Base-by-base conservation (phyloP, 331 rosid species). In the Spiraea crenata region DNA sequence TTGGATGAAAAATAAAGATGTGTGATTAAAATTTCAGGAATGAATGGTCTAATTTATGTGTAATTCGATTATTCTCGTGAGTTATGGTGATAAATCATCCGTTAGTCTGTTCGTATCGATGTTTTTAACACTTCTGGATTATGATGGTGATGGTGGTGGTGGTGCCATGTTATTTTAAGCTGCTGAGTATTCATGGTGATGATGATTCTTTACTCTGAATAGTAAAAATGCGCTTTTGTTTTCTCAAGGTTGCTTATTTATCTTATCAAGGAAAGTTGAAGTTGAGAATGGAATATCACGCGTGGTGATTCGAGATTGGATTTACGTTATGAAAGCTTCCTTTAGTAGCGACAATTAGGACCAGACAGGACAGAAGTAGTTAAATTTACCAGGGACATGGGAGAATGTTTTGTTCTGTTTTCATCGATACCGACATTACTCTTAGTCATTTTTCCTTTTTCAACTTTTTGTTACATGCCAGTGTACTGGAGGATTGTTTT, bases 141-240 rank as follows among this genome's bases (percentile, higher is more conserved):
- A 1, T 25, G 31, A 2, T 25, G 31, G 31, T 25, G n/a, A n/a
- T n/a, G n/a, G n/a, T n/a, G n/a, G n/a, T 3, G 31, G 42, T 50
- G 25, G 59, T 38, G 14, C 60, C 48, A 46, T n/a, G 69, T 42
- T 45, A n/a, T 44, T 17, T 52, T 74, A 48, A 55, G 39, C 58
- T 16, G 7, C 20, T 10, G n/a, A 14, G 49, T n/a, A 48, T 40
- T 59, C 19, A 5, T 57, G 12, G 62, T 14, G n/a, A 12, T 11
- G 62, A 57, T 11, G 62, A 57, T 31, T 5, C 25, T 57, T 56
- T 56, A 8, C 6, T 34, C 3, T 56, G 5, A 56, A 56, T 15
- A 25, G 31, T 25, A 25, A 25, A 25, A 25, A 25, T 25, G 31
- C 31, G 31, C 31, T 25, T 25, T 25, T 5, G 19, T 60, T 54